Evolutionary conservation across 129 eudicot genomes (phyloP).

Genomic region (Centaurea solstitialis): DNA sequence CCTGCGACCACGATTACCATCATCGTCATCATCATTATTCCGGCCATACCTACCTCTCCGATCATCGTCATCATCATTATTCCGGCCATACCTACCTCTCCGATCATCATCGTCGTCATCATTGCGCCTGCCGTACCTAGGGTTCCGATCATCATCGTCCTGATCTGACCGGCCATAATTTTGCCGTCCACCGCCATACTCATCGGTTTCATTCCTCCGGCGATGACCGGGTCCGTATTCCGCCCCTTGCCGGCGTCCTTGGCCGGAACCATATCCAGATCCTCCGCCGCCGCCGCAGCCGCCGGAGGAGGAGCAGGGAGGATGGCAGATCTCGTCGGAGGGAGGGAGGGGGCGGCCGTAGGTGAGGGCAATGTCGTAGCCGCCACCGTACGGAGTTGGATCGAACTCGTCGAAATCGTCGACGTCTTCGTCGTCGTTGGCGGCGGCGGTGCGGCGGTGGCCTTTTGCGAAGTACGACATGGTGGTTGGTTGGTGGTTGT

Average conservation of each 20-base stretch:
- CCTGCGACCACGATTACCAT: slow-evolving; percentile 52
- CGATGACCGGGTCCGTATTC: slow-evolving; percentile 61
- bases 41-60: slow-evolving; percentile 54
- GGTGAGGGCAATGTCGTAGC: slow-evolving; percentile 63
- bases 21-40: slow-evolving; percentile 32
- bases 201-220: slow-evolving; percentile 19
- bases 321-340: slow-evolving; percentile 67
- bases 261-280: slow-evolving; percentile 51
- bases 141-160: neutral
- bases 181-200: slow-evolving; percentile 26
- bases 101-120: slow-evolving; percentile 8
- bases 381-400: slow-evolving; percentile 85
- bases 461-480: slow-evolving; percentile 85
- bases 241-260: slow-evolving; percentile 19
- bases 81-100: slow-evolving; percentile 32
- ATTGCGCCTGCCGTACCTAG: slow-evolving; percentile 26
- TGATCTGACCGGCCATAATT: neutral
- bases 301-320: slow-evolving; percentile 43
- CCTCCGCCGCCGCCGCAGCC: slow-evolving; percentile 16
- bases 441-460: slow-evolving; percentile 36
- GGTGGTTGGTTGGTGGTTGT: neutral
- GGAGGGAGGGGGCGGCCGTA: slow-evolving; percentile 78
- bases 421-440: slow-evolving; percentile 43
- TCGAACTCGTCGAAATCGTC: slow-evolving; percentile 78
- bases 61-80: slow-evolving; percentile 20